Evolutionary conservation across 2,329 filamentous ascomycete species (phyloP), one percentile per base, ranked within the genome.

Genomic region (Fusarium penzigii): DNA sequence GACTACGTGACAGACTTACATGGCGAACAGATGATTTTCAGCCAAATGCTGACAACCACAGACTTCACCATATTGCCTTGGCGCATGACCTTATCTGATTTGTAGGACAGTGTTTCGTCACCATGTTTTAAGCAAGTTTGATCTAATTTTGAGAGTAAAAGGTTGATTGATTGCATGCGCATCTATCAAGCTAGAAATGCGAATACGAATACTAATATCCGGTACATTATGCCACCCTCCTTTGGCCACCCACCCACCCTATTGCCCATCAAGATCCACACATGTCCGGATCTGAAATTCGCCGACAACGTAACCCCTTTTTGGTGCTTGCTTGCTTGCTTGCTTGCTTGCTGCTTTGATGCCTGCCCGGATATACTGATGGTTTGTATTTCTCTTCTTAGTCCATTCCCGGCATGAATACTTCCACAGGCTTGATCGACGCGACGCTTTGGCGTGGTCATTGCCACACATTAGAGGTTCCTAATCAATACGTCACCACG

Each of bases 171-270:
- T 25, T 25, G 20, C 20, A 25, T 25, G 20, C 7, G 20, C 4
- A 25, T 4, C 32, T 14, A 9, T 36, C 32, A 36, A 36, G 5
- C 32, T 11, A n/a, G 11, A 14, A 5, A 47, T 29, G 49, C 62
- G 62, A 65, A 64, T 62, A 63, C 62, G 55, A 63, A 62, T 60
- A 62, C 57, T 44, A 47, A 44, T 41, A 44, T 42, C 36, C 17
- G 20, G 29, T 17, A 38, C 39, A 47, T 38, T 39, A 32, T 32
- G 32, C 25, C 51, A 56, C 56, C 56, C 43, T 25, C 39, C 45
- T 58, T 44, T 44, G 12, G 5, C 14, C 14, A 29, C 29, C 29
- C 20, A 16, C 44, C 47, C 57, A 53, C 60, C 51, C 32, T 12
- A 36, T 36, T 3, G 13, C 32, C 32, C 32, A 36, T 14, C 32